phyloP scores from a whole-genome alignment of 306 rosid species.

The Carpinus fangiana region DNA sequence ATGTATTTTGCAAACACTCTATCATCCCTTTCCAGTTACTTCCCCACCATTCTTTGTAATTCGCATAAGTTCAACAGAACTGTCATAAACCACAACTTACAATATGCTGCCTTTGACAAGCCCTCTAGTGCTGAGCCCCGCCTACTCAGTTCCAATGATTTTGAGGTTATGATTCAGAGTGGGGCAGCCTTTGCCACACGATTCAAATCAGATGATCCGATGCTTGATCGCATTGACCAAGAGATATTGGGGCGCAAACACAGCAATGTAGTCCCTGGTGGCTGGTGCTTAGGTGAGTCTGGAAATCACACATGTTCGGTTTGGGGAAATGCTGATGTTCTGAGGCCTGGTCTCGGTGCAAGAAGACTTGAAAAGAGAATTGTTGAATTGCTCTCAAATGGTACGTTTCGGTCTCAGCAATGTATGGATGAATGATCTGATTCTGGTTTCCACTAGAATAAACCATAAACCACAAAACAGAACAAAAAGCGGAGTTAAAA shows the following conservation, averaged over 20 bases:
- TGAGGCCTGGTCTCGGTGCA: conserved; percentile 82
- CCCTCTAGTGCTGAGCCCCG: conserved; percentile 40
- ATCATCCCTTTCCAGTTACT: conserved; percentile 69
- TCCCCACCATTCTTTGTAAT: conserved; percentile 87
- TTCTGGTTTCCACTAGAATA: conserved; percentile 9
- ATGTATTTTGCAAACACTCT: conserved; percentile 94
- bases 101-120: conserved; percentile 41
- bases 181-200: conserved; percentile 81
- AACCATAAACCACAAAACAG: conserved; percentile 10
- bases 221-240: conserved; percentile 77
- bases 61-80: conserved; percentile 71
- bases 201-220: conserved; percentile 53
- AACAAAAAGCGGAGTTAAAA: not conserved
- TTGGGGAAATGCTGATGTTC: conserved; percentile 92
- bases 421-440: conserved; percentile 59
- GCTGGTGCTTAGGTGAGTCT: conserved; percentile 92
- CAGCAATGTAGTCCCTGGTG: conserved; percentile 71
- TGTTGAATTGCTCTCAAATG: conserved; percentile 62
- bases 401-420: conserved; percentile 45
- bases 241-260: conserved; percentile 55
- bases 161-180: conserved; percentile 56
- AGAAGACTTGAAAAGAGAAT: conserved; percentile 76
- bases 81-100: conserved; percentile 69
- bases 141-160: conserved; percentile 48
- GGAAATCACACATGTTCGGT: conserved; percentile 68